Base-by-base conservation (phyloP, 2,329 filamentous ascomycete genomes). In the Aspergillus sp. region DNA sequence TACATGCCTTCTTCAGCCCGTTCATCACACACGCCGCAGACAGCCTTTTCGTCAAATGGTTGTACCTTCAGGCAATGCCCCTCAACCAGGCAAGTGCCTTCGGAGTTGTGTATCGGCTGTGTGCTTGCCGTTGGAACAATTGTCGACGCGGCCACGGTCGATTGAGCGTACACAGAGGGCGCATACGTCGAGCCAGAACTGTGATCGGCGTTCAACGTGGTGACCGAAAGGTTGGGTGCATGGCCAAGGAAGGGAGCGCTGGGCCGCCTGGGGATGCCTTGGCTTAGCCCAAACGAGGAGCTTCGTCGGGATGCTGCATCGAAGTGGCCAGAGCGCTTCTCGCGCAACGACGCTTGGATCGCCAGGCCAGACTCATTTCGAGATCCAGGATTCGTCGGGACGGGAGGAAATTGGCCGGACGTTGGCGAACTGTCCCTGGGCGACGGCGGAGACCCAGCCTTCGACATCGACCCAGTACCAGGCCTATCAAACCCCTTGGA, bases 261-360 rank as follows among this genome's bases (percentile, higher is more conserved):
- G 4, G 82, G 80, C 26, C 64, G 67, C 46, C 73, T 67, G 29
- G 72, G 64, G 35, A 61, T 45, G 8, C 48, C 47, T 8, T 71
- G 71, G 45, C 85, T 84, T 52, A 88, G 69, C 17, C 81, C 84
- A 59, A 94, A 93, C 1, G 88, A 93, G n/a, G 88, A 93, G 64
- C 88, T 95, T 44, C 89, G 77, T 38, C 88, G 76, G n/a, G 82
- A 82, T 43, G 68, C 61, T 35, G 81, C 76, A 49, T 91, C 83
- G 46, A 96, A 94, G 55, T 95, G 86, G 1, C 84, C 88, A 3
- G 91, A 96, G 32, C 89, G 77, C 66, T 96, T 98, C 62, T 96
- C 91, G 19, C 86, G 78, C 36, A 98, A 67, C 4, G 85, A 93
- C 12, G 83, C 78, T 41, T 88, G 80, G 35, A 94, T 67, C 22